Conservation (phyloP, 1,284 basidiomycete species). For the Schizopora paradoxa region DNA sequence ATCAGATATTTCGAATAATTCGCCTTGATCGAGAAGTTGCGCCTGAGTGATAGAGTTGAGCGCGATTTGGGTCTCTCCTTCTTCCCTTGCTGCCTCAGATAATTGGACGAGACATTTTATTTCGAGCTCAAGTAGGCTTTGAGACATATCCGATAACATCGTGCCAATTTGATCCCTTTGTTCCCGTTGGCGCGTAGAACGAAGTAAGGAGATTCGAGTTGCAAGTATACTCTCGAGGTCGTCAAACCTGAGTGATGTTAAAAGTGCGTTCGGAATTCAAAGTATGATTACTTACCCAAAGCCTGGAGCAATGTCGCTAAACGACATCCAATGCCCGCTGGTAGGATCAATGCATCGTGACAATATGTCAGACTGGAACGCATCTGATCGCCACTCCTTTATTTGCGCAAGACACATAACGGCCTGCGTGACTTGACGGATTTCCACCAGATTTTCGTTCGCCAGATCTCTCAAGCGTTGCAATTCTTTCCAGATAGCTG, state of each 20-base stretch:
- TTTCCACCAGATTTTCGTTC: conserved; percentile 72
- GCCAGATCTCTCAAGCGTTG: conserved; percentile 60
- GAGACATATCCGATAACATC: conserved; percentile 50
- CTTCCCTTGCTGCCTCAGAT: conserved; percentile 68
- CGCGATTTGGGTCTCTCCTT: conserved; percentile 73
- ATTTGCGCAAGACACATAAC: conserved; percentile 79
- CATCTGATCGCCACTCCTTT: conserved; percentile 44
- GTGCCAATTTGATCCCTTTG: conserved; percentile 70
- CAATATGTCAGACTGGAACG: conserved; percentile 34
- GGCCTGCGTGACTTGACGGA: conserved; percentile 59
- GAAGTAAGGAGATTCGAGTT: conserved; percentile 79
- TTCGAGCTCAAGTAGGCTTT: conserved; percentile 57
- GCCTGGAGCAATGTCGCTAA: conserved; percentile 44
- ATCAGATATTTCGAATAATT: conserved; percentile 55
- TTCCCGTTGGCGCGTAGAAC: conserved; percentile 58
- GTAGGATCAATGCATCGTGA: conserved; percentile 31
- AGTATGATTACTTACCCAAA: conserved; percentile 57
- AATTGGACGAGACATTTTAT: conserved; percentile 67
- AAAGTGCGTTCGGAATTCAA: not conserved
- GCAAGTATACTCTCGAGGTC: conserved; percentile 77
- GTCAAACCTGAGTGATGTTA: conserved; percentile 54
- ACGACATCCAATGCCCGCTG: conserved; percentile 32
- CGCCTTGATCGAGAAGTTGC: conserved; percentile 49
- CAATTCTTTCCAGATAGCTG: conserved; percentile 56
- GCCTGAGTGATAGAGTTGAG: conserved; percentile 82